Conservation (phyloP, 169 alveolate genomes). For the Plasmodium malariae region DNA sequence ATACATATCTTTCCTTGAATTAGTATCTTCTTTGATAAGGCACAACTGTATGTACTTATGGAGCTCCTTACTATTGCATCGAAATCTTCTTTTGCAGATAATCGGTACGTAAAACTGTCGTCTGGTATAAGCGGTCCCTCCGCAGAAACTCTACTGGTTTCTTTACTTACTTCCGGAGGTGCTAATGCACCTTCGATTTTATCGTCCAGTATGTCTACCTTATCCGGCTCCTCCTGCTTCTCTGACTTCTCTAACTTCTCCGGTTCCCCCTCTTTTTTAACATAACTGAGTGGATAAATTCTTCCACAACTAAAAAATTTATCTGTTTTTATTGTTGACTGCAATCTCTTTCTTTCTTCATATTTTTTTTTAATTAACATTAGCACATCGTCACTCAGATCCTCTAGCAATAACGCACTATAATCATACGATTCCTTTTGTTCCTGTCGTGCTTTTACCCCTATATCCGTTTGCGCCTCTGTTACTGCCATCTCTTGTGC, state of each 20-base stretch:
- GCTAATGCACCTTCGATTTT: background rate
- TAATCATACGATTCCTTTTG: too few species aligned
- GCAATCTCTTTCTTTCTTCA: background rate
- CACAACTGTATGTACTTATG: conserved; percentile 30
- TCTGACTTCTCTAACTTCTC: background rate
- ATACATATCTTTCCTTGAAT: conserved; percentile 14
- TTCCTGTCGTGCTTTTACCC: too few species aligned
- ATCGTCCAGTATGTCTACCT: background rate
- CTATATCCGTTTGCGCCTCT: too few species aligned
- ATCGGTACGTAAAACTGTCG: background rate
- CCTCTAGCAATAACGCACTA: too few species aligned
- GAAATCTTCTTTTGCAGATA: background rate
- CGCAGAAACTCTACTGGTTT: background rate
- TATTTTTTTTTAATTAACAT: background rate
- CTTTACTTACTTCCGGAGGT: background rate
- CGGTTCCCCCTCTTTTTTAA: background rate
- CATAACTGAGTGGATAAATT: too few species aligned
- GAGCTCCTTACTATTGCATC: conserved; percentile 14
- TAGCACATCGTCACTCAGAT: background rate
- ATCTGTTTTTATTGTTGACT: background rate
- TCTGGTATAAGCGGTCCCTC: background rate
- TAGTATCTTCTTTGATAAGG: conserved; percentile 21
- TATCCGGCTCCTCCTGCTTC: background rate
- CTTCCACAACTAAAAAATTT: too few species aligned
- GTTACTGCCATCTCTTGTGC: too few species aligned